Conservation (phyloP, 495 filamentous ascomycete species). For the Thozetella sp. region DNA sequence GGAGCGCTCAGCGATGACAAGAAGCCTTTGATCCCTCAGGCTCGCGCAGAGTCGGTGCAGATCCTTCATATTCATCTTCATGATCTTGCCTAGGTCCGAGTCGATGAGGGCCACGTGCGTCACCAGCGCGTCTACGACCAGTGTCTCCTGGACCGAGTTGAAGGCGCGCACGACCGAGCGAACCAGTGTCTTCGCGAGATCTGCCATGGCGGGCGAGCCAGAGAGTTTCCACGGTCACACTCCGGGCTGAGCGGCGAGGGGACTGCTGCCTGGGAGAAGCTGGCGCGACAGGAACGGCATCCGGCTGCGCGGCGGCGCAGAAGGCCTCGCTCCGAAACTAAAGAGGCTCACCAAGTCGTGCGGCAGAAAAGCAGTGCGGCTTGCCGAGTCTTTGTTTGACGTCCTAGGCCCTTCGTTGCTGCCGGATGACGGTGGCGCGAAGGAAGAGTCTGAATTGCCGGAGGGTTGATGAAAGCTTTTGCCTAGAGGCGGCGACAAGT, state of each 20-base stretch:
- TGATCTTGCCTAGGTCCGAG: constrained; percentile 81
- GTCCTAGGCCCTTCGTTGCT: too few species aligned
- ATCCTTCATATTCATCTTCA: constrained; percentile 86
- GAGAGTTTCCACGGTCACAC: background rate
- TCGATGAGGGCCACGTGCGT: constrained; percentile 87
- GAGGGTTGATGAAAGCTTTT: too few species aligned
- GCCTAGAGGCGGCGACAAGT: too few species aligned
- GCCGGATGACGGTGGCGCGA: background rate
- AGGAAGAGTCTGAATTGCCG: too few species aligned
- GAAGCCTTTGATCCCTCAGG: constrained; percentile 81
- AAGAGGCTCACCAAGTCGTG: background rate
- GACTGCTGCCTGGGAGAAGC: background rate
- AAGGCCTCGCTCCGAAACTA: background rate
- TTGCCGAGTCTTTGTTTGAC: too few species aligned
- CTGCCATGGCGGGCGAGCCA: constrained; percentile 56
- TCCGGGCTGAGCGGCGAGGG: background rate
- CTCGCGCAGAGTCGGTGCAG: constrained; percentile 83
- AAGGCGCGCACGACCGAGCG: constrained; percentile 89
- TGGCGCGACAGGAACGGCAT: background rate
- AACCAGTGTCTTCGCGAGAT: constrained; percentile 84
- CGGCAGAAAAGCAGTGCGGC: background rate
- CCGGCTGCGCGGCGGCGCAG: background rate
- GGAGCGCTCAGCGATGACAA: constrained; percentile 79
- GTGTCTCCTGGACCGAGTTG: constrained; percentile 85
- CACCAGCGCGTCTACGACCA: constrained; percentile 90